These are phyloP conservation scores for Corylus americana DNA, from an alignment of 306 rosid species.

Conservation along the genomic window DNA sequence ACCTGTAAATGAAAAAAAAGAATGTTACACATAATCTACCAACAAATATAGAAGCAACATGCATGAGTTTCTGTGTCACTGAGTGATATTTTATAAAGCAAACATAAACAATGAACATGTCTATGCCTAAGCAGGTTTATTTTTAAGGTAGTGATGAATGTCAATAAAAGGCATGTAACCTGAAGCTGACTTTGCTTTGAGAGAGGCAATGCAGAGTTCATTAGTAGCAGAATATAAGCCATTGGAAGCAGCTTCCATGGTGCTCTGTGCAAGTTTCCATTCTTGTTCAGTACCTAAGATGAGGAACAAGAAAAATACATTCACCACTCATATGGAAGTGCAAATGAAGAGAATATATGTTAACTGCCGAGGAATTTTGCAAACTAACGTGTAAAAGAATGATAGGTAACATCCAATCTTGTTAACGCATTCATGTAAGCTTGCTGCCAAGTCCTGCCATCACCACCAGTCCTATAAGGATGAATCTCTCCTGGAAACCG, in stretches of 20 bases:
- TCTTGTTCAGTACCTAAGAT: slow-evolving; percentile 86
- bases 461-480: slow-evolving; percentile 54
- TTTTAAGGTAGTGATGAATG: slow-evolving; percentile 13
- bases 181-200: slow-evolving; percentile 86
- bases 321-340: slow-evolving; percentile 20
- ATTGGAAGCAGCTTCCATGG: slow-evolving; percentile 86
- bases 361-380: slow-evolving; percentile 15
- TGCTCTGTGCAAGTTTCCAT: slow-evolving; percentile 87
- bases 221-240: slow-evolving; percentile 71
- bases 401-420: slow-evolving; percentile 76
- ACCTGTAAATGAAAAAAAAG: slow-evolving; percentile 46
- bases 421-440: slow-evolving; percentile 70
- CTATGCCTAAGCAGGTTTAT: slow-evolving; percentile 8
- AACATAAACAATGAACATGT: not conserved
- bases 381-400: slow-evolving; percentile 78
- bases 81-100: not conserved
- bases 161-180: slow-evolving; percentile 42
- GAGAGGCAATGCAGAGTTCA: slow-evolving; percentile 71
- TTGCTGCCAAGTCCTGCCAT: slow-evolving; percentile 87
- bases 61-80: not conserved
- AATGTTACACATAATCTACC: slow-evolving; percentile 14
- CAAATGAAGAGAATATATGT: slow-evolving; percentile 20
- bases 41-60: slow-evolving; percentile 20
- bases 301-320: slow-evolving; percentile 34
- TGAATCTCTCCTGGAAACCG: slow-evolving; percentile 62